Evolutionary conservation across 306 rosid genomes (phyloP), one percentile per base, ranked within the genome.

Genomic region (Citrullus colocynthis): DNA sequence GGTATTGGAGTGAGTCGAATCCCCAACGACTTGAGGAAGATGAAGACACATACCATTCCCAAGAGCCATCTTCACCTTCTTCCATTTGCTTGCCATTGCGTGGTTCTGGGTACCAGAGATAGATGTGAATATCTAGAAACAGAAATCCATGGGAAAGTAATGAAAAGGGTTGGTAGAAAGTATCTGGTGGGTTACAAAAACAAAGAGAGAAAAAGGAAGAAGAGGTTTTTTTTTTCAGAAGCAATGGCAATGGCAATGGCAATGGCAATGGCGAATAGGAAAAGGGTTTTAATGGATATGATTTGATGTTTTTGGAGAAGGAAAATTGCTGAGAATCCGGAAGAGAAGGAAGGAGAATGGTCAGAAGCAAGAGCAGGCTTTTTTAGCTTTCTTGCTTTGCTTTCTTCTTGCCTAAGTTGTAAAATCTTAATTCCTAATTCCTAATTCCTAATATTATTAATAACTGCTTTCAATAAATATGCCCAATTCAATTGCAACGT

Each of bases 11-110:
- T 88, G 42, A 0, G 76, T 41, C 7, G 85, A 9, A 39, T 75
- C 64, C n/a, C 18, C 75, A 18, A 10, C 37, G 2, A 48, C 17
- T 2, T 8, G 76, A 48, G 76, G 76, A 48, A 48, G 12, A 28
- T 48, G 79, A 9, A 56, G 79, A 39, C 95, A 88, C 34, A 80
- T 75, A 51, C 89, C 87, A 45, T 86, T 11, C 10, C 96, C 97
- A 16, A 94, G 82, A 76, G 97, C 91, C 44, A 88, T 84, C 86
- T 94, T 92, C 67, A 92, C 77, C 85, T 90, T 92, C 80, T 89
- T 87, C 98, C 98, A 94, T 80, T 84, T 92, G 86, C 86, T 89
- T 65, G 81, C 95, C 98, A 92, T 90, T 74, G 37, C 78, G 37
- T 1, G 14, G 4, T 20, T 32, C 0, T 1, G 62, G 4, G 62